Evolutionary conservation across 2,329 filamentous ascomycete genomes (phyloP), one percentile per base, ranked within the genome.

Genomic region (Septoria petroselini): DNA sequence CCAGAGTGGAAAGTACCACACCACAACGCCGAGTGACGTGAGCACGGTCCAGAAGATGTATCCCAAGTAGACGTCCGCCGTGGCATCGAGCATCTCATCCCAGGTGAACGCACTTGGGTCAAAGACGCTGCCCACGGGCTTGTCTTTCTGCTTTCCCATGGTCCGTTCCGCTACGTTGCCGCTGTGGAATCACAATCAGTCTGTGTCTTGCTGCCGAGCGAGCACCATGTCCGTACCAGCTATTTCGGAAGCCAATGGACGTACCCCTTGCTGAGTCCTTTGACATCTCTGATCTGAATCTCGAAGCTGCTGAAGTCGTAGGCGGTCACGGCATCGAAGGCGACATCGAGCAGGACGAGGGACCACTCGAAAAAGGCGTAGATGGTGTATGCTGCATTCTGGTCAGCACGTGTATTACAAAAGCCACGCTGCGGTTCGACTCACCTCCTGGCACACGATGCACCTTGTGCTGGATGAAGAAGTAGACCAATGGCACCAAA

Each of bases 1-100:
- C 93, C 93, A 98, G 8, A 98, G 80, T 11, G 93, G 93, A 68
- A 98, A 98, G 70, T 94, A 98, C 93, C 93, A 98, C 37, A 98
- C 86, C 34, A 88, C 77, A 37, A 98, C 76, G 19, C 89, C 91
- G 44, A 98, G 76, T 53, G 89, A 89, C 51, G 93, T 98, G 58
- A 96, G 75, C 66, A 91, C 86, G 7, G 91, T 90, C 93, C 93
- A 98, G 71, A 97, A 97, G 48, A 93, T 82, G 67, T 91, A 97
- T 52, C 91, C 93, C 70, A 91, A 89, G 71, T 96, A 97, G 44
- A 95, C 80, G 73, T 96, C 88, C 30, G 91, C 89, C 18, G 80
- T 80, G 8, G 89, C 87, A 69, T 97, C 89, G 44, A 96, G 71
- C 44, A 87, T 77, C 60, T 85, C 85, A 35, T 76, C 67, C 81